These are phyloP conservation scores for Phytopythium mirpurense DNA, from an alignment of 352 stramenopile genomes.

Conservation along the genomic window DNA sequence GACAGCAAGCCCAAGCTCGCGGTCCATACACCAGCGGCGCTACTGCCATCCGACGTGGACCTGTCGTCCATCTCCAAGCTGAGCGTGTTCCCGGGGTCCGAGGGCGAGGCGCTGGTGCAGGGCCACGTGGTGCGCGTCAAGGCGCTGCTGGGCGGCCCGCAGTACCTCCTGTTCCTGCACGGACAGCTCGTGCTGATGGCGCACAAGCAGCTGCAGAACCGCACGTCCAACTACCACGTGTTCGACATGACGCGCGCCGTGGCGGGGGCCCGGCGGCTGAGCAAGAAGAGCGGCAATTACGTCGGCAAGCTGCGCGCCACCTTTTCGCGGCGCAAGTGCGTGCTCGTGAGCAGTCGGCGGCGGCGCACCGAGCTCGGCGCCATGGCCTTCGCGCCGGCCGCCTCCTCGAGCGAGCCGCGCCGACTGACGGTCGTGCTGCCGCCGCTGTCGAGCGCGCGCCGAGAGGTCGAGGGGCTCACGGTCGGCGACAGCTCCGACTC, in stretches of 20 bases:
- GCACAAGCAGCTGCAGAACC: constrained; percentile 64
- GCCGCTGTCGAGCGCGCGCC: constrained; percentile 33
- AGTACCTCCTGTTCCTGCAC: constrained; percentile 67
- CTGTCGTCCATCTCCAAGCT: constrained; percentile 70
- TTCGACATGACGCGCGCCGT: constrained; percentile 80
- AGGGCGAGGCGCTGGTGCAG: constrained; percentile 44
- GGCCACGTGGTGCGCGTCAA: constrained; percentile 42
- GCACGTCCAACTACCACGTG: constrained; percentile 82
- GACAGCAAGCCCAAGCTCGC: neutral
- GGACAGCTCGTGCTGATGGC: constrained; percentile 54
- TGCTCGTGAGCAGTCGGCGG: constrained; percentile 60
- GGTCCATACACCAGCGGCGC: neutral
- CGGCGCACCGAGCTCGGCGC: constrained; percentile 72
- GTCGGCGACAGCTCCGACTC: constrained; percentile 34
- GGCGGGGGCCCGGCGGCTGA: constrained; percentile 37
- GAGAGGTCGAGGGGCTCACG: constrained; percentile 43
- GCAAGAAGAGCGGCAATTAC: constrained; percentile 89
- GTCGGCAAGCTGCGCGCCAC: constrained; percentile 81
- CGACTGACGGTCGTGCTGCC: constrained; percentile 42
- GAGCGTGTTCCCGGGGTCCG: constrained; percentile 48
- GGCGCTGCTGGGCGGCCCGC: constrained; percentile 43
- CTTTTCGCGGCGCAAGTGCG: constrained; percentile 71
- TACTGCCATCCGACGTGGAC: constrained; percentile 30
- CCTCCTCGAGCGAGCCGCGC: constrained; percentile 44
- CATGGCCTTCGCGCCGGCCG: constrained; percentile 53